These are phyloP conservation scores for Malassezia nana DNA, from an alignment of 1,284 basidiomycete genomes.

Conservation along the genomic window DNA sequence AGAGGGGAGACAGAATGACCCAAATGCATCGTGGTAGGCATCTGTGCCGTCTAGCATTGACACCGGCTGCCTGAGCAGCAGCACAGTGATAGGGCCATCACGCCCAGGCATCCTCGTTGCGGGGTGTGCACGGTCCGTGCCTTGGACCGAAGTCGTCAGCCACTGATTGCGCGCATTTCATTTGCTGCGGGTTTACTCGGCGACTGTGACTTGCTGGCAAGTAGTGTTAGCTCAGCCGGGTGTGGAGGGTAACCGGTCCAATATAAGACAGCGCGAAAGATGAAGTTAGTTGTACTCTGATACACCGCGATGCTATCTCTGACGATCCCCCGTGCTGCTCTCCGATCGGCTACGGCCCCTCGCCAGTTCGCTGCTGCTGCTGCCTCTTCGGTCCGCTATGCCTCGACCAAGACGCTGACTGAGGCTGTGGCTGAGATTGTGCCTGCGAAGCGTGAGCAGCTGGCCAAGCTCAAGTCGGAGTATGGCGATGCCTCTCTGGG, in stretches of 20 bases:
- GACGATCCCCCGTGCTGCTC: constrained; percentile 38
- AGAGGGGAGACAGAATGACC: constrained; percentile 41
- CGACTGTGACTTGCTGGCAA: background rate
- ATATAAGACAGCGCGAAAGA: background rate
- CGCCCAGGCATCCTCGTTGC: background rate
- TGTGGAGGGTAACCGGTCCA: background rate
- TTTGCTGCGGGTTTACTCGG: constrained; percentile 1
- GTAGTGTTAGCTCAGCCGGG: background rate
- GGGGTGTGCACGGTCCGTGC: constrained; percentile 6
- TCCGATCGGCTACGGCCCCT: constrained; percentile 34
- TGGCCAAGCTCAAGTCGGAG: constrained; percentile 44
- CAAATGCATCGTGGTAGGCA: constrained; percentile 45
- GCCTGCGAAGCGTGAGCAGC: constrained; percentile 46
- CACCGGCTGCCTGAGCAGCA: constrained; percentile 40
- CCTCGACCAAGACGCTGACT: constrained; percentile 43
- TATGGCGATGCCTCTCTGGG: constrained; percentile 40
- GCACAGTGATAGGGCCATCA: constrained; percentile 20
- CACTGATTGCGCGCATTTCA: background rate
- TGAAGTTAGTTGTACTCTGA: background rate
- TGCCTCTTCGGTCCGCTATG: constrained; percentile 34
- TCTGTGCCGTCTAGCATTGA: constrained; percentile 41
- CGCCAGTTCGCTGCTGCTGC: constrained; percentile 41
- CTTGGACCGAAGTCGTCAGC: background rate
- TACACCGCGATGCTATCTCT: constrained; percentile 36
- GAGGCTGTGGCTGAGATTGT: constrained; percentile 46